Base-by-base conservation (phyloP, 1,139 yeast genomes). In the Hanseniaspora gamundiae region DNA sequence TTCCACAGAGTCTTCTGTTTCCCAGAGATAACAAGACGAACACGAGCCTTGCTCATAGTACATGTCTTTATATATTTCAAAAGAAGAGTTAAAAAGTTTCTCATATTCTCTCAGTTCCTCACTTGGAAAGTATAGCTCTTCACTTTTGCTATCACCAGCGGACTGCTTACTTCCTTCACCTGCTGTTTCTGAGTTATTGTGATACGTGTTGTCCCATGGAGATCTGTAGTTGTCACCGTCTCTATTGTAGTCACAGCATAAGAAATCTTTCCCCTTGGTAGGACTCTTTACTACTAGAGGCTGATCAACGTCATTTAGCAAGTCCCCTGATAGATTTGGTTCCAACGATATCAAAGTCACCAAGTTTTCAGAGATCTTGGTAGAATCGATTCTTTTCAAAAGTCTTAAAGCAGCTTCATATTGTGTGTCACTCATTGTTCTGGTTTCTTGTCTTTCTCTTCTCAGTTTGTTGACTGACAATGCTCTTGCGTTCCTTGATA, bases 1-100 rank as follows among this genome's bases (percentile, higher is more conserved):
- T 19, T 57, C 59, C 11, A 58, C 57, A 19, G 64, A 69, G 8
- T 66, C 71, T 36, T 69, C 77, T 29, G 78, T 73, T 55, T 85
- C 94, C 98, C 98, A 91, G 42, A 91, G 68, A 59, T 91, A 91
- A n/a, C 82, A 94, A 46, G 91, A 80, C 2, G 94, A 81, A 39
- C 82, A 71, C 17, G 95, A 93, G 31, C 97, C 96, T 14, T 36
- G 27, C 61, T 88, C 97, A 61, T 87, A 91, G 67, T 91, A 91
- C 54, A 91, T 67, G 59, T 91, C 98, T 51, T 96, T 72, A 65
- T 91, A 91, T 35, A 91, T 74, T 57, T 88, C 97, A 61, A 91
- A 86, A 9, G 96, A 82, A 50, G 86, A 93, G 61, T 91, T 91
- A 50, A 94, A 91, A 52, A 78, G 71, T 24, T 74, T 60, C 63